Conservation (phyloP, 1,284 basidiomycete species). For the Anthracocystis walkeri region DNA sequence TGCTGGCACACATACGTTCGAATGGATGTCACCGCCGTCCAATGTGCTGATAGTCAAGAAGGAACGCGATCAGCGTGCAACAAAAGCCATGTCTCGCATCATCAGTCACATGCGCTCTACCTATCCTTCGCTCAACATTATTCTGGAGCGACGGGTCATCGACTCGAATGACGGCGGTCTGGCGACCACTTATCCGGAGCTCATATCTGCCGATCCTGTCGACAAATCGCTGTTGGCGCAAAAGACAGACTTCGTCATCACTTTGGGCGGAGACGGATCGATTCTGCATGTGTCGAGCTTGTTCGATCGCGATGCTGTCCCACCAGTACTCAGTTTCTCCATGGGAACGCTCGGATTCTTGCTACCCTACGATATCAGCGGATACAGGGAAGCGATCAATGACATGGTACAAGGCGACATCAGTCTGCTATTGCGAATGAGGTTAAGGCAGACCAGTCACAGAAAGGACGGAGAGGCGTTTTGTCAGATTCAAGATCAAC, state of each 20-base stretch:
- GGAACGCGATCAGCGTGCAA: constrained; percentile 70
- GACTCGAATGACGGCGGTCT: constrained; percentile 75
- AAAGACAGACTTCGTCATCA: constrained; percentile 81
- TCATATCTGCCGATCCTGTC: constrained; percentile 19
- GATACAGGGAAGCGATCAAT: constrained; percentile 51
- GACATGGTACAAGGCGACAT: constrained; percentile 58
- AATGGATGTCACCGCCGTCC: constrained; percentile 65
- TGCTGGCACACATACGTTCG: constrained; percentile 67
- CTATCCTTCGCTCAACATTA: constrained; percentile 80
- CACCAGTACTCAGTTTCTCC: constrained; percentile 93
- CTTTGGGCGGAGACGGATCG: constrained; percentile 93
- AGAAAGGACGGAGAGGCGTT: constrained; percentile 41
- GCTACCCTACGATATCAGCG: constrained; percentile 78
- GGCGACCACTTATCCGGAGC: constrained; percentile 30
- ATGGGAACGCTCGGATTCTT: constrained; percentile 96
- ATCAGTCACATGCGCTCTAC: constrained; percentile 65
- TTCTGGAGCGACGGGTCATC: constrained; percentile 76
- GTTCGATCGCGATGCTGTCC: constrained; percentile 87
- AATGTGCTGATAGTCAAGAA: constrained; percentile 73
- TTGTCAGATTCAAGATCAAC: constrained; percentile 34
- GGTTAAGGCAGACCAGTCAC: constrained; percentile 56
- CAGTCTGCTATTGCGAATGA: constrained; percentile 61
- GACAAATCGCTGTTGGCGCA: constrained; percentile 42
- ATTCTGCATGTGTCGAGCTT: constrained; percentile 93
- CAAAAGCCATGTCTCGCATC: constrained; percentile 70